Conservation (phyloP, 208 protist species). For the Trypanosoma avium region DNA sequence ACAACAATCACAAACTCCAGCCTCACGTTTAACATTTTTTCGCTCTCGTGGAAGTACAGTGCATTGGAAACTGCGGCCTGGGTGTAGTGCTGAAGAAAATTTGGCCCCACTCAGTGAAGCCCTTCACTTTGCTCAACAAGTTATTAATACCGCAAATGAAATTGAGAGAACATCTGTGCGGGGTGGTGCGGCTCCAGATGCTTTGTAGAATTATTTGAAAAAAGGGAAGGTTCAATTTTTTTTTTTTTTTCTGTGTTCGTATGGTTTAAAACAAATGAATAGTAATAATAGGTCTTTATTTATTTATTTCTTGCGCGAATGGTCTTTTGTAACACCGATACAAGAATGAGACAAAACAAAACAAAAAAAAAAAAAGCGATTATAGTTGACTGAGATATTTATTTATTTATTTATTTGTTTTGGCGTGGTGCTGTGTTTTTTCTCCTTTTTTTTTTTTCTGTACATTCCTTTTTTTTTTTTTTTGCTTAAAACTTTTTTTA, state of each 20-base stretch:
- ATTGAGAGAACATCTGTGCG: conserved; percentile 73
- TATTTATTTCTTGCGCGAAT: too few species aligned
- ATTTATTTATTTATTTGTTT: background rate
- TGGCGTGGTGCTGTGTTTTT: background rate
- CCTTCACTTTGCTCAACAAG: conserved; percentile 72
- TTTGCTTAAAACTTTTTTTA: background rate
- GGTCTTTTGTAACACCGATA: too few species aligned
- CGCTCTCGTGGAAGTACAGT: conserved; percentile 67
- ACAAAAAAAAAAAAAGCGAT: background rate
- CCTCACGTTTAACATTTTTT: conserved; percentile 80
- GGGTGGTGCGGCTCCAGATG: conserved; percentile 66
- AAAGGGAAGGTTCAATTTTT: background rate
- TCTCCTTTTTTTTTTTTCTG: background rate
- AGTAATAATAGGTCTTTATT: too few species aligned
- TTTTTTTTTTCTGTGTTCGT: too few species aligned
- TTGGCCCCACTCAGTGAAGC: conserved; percentile 78
- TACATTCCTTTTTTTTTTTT: background rate
- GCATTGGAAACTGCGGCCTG: conserved; percentile 80
- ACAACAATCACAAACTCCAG: conserved; percentile 46
- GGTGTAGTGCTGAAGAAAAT: conserved; percentile 65
- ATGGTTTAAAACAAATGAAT: too few species aligned
- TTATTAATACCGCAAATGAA: conserved; percentile 80
- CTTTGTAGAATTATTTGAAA: conserved; percentile 30
- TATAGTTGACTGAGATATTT: background rate
- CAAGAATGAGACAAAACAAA: background rate